These are phyloP conservation scores for Kluyveromyces dobzhanskii DNA, from an alignment of 805 yeast genomes.

Conservation along the genomic window DNA sequence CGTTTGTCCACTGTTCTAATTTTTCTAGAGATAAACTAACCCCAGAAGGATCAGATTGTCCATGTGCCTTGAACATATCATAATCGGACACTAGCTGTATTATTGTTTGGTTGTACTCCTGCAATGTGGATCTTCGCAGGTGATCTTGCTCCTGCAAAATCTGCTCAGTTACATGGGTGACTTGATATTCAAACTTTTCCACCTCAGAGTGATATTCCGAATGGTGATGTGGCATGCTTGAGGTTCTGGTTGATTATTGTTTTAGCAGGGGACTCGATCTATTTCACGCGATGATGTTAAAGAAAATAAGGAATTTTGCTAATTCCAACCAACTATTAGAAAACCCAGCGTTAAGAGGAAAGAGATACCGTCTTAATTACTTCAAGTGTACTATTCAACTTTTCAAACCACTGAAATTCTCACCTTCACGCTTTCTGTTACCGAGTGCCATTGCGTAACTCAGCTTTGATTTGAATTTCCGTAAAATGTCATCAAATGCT, in stretches of 20 bases:
- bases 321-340: too few relatives aligned
- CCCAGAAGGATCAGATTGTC: conserved; percentile 2
- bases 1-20: conserved; percentile 9
- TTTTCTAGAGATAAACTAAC: not conserved
- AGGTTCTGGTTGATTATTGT: not conserved
- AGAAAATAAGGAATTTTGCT: too few relatives aligned
- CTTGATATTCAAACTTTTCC: conserved; percentile 10
- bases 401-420: too few relatives aligned
- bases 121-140: conserved; percentile 11
- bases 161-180: conserved; percentile 13
- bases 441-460: too few relatives aligned
- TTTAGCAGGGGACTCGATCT: not conserved
- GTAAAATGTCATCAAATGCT: too few relatives aligned
- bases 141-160: conserved; percentile 17
- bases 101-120: conserved; percentile 18
- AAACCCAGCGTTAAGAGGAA: too few relatives aligned
- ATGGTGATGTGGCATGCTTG: not conserved
- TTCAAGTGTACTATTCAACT: too few relatives aligned
- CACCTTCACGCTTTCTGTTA: too few relatives aligned
- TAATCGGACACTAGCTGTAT: conserved; percentile 9
- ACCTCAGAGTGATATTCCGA: conserved; percentile 5
- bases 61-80: not conserved
- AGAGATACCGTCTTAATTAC: too few relatives aligned
- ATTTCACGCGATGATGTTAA: too few relatives aligned
- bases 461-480: too few relatives aligned